phyloP scores from a whole-genome alignment of 768 basidiomycete species.

The Chalciporus sphaerocephalus region DNA sequence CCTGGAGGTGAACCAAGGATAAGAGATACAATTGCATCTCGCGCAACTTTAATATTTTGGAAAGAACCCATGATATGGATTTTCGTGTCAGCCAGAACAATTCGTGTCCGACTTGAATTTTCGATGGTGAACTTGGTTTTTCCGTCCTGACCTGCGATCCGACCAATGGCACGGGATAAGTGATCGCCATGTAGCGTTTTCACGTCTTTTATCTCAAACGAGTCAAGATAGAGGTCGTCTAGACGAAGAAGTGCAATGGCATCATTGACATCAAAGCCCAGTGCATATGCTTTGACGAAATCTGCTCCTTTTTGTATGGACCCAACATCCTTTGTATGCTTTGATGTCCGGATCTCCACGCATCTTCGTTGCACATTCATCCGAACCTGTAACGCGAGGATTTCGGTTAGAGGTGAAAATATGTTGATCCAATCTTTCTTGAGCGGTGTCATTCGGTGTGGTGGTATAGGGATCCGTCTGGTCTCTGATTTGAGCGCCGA shows the following conservation, averaged over 20 bases:
- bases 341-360: slow-evolving; percentile 94
- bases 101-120: slow-evolving; percentile 94
- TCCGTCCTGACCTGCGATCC: slow-evolving; percentile 97
- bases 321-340: slow-evolving; percentile 88
- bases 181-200: slow-evolving; percentile 98
- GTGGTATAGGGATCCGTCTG: slow-evolving; percentile 88
- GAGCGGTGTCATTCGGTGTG: slow-evolving; percentile 94
- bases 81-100: slow-evolving; percentile 98
- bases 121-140: slow-evolving; percentile 99
- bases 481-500: slow-evolving; percentile 70
- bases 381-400: slow-evolving; percentile 89
- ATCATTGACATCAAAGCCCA: slow-evolving; percentile 96
- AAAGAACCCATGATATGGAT: slow-evolving; percentile 98
- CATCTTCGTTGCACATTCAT: slow-evolving; percentile 91
- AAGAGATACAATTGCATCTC: slow-evolving; percentile 92
- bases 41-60: slow-evolving; percentile 96
- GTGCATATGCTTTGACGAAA: slow-evolving; percentile 90
- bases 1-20: slow-evolving; percentile 95
- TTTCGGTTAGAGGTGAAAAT: slow-evolving; percentile 93
- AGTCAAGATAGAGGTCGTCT: slow-evolving; percentile 97
- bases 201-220: slow-evolving; percentile 98
- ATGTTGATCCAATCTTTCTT: slow-evolving; percentile 96
- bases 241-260: slow-evolving; percentile 91
- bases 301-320: slow-evolving; percentile 96
- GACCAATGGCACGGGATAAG: slow-evolving; percentile 95